Evolutionary conservation across 148 eudicot genomes (phyloP), one percentile per base, ranked within the genome.

Genomic region (Polygonum maritimum): DNA sequence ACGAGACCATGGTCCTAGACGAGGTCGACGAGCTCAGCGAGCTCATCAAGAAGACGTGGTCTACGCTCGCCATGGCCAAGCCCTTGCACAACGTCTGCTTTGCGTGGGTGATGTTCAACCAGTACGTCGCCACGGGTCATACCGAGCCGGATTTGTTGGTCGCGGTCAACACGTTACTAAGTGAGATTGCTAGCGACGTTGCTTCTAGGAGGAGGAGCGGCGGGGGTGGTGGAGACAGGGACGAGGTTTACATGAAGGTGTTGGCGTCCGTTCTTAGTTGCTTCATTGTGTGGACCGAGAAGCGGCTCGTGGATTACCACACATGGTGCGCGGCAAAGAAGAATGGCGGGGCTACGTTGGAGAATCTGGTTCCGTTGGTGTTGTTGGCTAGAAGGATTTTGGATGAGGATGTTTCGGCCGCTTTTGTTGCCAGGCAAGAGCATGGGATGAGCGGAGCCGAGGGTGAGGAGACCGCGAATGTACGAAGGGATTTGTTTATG

Each of bases 1-100:
- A 95, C 18, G 92, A 90, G 4, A 79, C 96, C 0, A 62, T 83
- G 1, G 84, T 95, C 35, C 86, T 95, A 1, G 99, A 95, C 71
- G 97, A 92, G 78, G 89, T 95, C 0, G 99, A 95, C 55, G 99
- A 95, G 85, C 80, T 92, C 2, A 58, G 87, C n/a, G 99, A 95
- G 63, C 88, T 95, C 3, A 88, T 95, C 84, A 95, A 89, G 81
- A 92, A 92, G 76, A 92, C 99, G 1, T 92, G 99, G 99, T 78
- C 91, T 1, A 88, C 82, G 0, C 52, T 92, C 4, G 99, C 92
- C 26, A 81, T 95, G 18, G 87, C 80, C n/a, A 77, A 80, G 40
- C 57, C 90, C 0, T 75, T 88, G 0, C 99, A 95, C 63, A 88
- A 92, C 77, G 58, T 95, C 47, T 92, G 97, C 48, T 87, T 92